Percentiles rank a stretch among this genome's conserved stretches.
Conservation (phyloP, 805 yeast genomes). For the Metschnikowia gelsemii region DNA sequence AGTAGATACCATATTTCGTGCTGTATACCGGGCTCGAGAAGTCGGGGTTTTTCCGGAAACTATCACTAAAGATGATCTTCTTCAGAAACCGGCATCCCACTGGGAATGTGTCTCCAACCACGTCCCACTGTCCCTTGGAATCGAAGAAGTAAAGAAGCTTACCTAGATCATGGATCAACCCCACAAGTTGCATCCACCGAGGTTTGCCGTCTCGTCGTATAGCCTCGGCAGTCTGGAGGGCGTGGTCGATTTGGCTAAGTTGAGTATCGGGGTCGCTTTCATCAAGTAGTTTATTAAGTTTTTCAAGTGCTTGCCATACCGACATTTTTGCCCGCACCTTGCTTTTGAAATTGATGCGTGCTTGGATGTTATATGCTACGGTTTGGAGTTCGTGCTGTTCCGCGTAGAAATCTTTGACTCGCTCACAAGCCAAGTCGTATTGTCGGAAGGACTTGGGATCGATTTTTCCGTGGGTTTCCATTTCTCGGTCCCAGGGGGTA, state of each 20-base stretch:
- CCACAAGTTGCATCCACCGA: constrained; percentile 74
- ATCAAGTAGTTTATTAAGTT: constrained; percentile 60
- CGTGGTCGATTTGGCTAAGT: constrained; percentile 72
- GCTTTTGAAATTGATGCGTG: constrained; percentile 68
- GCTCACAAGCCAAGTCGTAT: constrained; percentile 65
- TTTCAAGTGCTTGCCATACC: constrained; percentile 68
- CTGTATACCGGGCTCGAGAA: constrained; percentile 60
- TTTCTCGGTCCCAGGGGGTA: constrained; percentile 22
- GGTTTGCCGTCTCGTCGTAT: constrained; percentile 66
- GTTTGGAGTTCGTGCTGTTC: constrained; percentile 72
- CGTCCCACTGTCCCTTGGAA: constrained; percentile 78
- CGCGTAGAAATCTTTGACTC: constrained; percentile 63
- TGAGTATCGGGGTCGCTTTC: constrained; percentile 78
- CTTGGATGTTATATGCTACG: constrained; percentile 69
- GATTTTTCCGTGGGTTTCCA: constrained; percentile 31
- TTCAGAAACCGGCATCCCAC: constrained; percentile 67
- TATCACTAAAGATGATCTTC: constrained; percentile 59
- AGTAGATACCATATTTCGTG: constrained; percentile 65
- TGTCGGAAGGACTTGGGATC: constrained; percentile 54
- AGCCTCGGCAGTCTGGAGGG: constrained; percentile 74
- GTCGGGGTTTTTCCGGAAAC: constrained; percentile 61
- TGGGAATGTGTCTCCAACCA: constrained; percentile 76
- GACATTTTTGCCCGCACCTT: constrained; percentile 65
- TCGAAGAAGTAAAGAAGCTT: constrained; percentile 67
- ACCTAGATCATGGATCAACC: constrained; percentile 70